Conservation (phyloP, 2,329 filamentous ascomycete species). For the Fusarium udum region DNA sequence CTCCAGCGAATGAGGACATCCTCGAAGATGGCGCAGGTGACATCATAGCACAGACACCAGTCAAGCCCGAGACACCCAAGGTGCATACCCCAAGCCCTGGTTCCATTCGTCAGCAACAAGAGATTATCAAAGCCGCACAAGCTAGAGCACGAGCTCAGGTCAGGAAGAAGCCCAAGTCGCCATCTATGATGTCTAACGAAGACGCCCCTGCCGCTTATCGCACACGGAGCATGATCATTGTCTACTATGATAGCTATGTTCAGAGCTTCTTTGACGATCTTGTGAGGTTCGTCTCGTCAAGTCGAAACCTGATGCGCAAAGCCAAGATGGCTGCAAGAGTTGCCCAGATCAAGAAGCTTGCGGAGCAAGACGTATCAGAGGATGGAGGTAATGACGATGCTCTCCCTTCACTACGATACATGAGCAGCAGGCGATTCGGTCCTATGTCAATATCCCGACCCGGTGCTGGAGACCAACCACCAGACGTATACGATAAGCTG, state of each 20-base stretch:
- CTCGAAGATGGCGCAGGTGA: conserved; percentile 29
- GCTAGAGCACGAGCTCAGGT: conserved; percentile 56
- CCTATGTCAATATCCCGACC: conserved; percentile 43
- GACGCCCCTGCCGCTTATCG: conserved; percentile 68
- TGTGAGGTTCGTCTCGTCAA: conserved; percentile 82
- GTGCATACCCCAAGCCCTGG: conserved; percentile 35
- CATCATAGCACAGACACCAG: conserved; percentile 18
- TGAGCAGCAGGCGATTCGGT: conserved; percentile 50
- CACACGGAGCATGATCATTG: conserved; percentile 79
- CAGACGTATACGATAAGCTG: conserved; percentile 73
- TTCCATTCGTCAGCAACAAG: conserved; percentile 52
- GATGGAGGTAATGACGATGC: conserved; percentile 56
- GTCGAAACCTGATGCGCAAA: conserved; percentile 85
- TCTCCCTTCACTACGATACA: conserved; percentile 53
- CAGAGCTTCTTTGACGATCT: conserved; percentile 84
- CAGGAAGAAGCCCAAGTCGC: conserved; percentile 61
- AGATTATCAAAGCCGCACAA: conserved; percentile 55
- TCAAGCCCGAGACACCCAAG: conserved; percentile 44
- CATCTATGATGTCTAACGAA: conserved; percentile 61
- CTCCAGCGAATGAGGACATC: conserved; percentile 21
- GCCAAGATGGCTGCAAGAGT: conserved; percentile 85
- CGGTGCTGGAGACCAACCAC: conserved; percentile 39
- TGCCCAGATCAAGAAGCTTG: conserved; percentile 69
- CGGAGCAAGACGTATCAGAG: conserved; percentile 66
- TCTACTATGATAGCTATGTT: conserved; percentile 92